Conservation (phyloP, 2,329 filamentous ascomycete species). For the Penicillium olsonii region DNA sequence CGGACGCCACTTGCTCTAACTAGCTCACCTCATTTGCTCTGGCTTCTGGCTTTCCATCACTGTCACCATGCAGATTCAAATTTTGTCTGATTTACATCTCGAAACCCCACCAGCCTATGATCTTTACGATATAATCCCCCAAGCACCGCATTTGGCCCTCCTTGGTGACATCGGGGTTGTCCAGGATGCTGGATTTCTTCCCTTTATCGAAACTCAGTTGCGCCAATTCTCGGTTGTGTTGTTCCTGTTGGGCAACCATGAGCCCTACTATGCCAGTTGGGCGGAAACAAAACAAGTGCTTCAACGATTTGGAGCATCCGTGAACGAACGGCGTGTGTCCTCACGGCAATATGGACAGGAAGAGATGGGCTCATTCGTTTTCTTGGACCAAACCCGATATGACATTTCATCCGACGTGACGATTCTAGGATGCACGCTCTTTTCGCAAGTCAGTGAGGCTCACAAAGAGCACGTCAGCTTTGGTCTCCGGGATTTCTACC, state of each 20-base stretch:
- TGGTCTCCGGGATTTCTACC: conserved; percentile 56
- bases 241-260: conserved; percentile 59
- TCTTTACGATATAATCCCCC: conserved; percentile 50
- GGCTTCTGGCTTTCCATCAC: not conserved
- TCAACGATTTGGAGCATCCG: conserved; percentile 24
- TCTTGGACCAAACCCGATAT: conserved; percentile 44
- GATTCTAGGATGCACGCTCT: conserved; percentile 53
- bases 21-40: not conserved
- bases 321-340: conserved; percentile 15
- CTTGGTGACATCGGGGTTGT: conserved; percentile 59
- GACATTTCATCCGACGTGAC: conserved; percentile 40
- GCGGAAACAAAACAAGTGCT: conserved; percentile 22
- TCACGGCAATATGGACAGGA: not conserved
- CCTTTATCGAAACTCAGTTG: conserved; percentile 54
- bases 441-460: conserved; percentile 49
- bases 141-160: conserved; percentile 55
- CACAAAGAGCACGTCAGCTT: conserved; percentile 42
- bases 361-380: conserved; percentile 38
- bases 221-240: conserved; percentile 52
- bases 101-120: conserved; percentile 55
- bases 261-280: conserved; percentile 49
- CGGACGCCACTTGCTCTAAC: no score
- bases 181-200: conserved; percentile 46
- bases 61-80: conserved; percentile 34
- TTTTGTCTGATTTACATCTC: conserved; percentile 62